Evolutionary conservation across 164 flowering plant genomes (phyloP).

Genomic region (Saururus chinensis): DNA sequence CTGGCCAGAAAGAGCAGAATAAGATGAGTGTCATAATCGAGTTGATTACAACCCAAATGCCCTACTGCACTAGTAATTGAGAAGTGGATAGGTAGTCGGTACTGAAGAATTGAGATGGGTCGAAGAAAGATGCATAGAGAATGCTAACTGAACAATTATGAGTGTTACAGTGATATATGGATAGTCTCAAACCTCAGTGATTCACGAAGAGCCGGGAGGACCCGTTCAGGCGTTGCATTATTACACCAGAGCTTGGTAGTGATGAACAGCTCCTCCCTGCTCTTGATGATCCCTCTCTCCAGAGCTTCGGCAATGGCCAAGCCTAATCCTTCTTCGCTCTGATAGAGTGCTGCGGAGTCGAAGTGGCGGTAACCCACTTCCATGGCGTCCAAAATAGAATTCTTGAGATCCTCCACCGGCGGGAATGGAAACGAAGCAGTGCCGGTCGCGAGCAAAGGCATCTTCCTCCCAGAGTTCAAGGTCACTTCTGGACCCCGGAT

Average conservation of each 20-base stretch:
- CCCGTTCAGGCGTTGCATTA: constrained; percentile 17
- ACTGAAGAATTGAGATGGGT: too few relatives aligned
- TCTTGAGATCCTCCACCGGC: neutral
- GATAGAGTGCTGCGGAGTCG: constrained; percentile 23
- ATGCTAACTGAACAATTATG: neutral
- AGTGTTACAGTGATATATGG: neutral
- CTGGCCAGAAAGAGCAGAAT: neutral
- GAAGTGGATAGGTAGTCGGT: too few relatives aligned
- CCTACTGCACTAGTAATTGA: too few relatives aligned
- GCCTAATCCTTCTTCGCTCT: constrained; percentile 23
- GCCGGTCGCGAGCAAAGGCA: constrained; percentile 17
- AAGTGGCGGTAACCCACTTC: constrained; percentile 28
- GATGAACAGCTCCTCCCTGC: constrained; percentile 24
- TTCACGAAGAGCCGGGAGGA: constrained; percentile 26
- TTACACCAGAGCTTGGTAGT: constrained; percentile 35
- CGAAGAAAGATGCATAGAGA: too few relatives aligned
- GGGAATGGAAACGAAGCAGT: constrained; percentile 1
- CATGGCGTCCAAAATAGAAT: constrained; percentile 16
- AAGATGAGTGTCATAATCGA: neutral
- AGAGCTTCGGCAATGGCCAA: constrained; percentile 25
- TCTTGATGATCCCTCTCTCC: constrained; percentile 19
- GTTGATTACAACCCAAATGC: too few relatives aligned
- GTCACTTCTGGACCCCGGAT: constrained; percentile 1
- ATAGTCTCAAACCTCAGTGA: constrained; percentile 16
- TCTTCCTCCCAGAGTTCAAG: constrained; percentile 11